A percentile compares a stretch with the other conserved stretches of the same genome.
phyloP scores from a whole-genome alignment of 208 protist species.

The Wallacemonas sp. region DNA sequence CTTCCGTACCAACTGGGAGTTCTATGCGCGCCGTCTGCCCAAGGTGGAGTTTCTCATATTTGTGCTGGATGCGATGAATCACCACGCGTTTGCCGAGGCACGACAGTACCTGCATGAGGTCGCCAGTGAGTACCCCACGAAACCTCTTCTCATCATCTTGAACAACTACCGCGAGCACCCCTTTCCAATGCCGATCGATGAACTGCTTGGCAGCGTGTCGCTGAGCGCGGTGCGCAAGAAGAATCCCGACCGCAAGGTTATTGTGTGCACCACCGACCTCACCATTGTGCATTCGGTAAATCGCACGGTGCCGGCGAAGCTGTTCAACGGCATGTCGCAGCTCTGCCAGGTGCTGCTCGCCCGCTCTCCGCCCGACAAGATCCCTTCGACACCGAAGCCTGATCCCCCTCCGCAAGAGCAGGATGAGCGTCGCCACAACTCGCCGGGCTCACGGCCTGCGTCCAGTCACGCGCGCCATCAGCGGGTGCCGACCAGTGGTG shows the following conservation, averaged over 20 bases:
- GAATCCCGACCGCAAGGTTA: constrained; percentile 29
- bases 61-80: constrained; percentile 67
- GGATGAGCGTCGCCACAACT: too few species aligned
- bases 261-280: constrained; percentile 73
- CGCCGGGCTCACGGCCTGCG: too few species aligned
- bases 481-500: too few species aligned
- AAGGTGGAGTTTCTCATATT: constrained; percentile 78
- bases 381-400: constrained; percentile 24
- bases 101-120: constrained; percentile 61
- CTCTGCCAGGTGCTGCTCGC: constrained; percentile 45
- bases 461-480: too few species aligned
- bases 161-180: constrained; percentile 72
- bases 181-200: constrained; percentile 25
- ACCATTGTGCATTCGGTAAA: constrained; percentile 59
- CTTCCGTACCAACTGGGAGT: constrained; percentile 77
- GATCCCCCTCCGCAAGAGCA: neutral
- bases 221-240: constrained; percentile 44
- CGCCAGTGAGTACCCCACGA: constrained; percentile 34
- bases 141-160: constrained; percentile 75
- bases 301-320: constrained; percentile 26
- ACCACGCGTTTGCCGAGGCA: constrained; percentile 34
- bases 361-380: neutral
- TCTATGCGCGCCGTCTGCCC: constrained; percentile 67
- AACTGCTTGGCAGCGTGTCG: constrained; percentile 21
- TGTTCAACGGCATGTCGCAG: constrained; percentile 36